Base-by-base conservation (phyloP, 345 rosid species). In the Isatis tinctoria region DNA sequence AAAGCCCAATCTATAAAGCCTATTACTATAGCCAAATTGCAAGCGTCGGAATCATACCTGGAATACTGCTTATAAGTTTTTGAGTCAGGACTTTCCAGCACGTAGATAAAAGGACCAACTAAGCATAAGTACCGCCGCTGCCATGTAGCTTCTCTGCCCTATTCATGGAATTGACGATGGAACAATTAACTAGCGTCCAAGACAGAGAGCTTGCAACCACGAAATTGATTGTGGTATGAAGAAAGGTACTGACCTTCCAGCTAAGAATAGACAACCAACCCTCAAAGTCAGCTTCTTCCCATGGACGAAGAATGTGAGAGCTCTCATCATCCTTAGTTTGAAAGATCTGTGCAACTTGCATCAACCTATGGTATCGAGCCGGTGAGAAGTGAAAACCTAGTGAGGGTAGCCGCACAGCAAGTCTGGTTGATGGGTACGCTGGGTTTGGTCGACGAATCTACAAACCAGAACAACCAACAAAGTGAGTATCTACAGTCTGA, bases 71-170 rank as follows among this genome's bases (percentile, higher is more conserved):
- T 92, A 70, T 95, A 95, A 43, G 99, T 81, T 81, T 82, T 87
- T 57, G 97, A 84, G 57, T 72, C 79, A 41, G 92, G 97, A 73
- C 80, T 76, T 74, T 90, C 97, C 39, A 95, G 90, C 59, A 86
- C 82, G 73, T 90, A 95, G 39, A 95, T 83, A 69, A 86, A 90
- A 56, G 99, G 91, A 59, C 99, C 99, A 71, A 92, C 97, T 65
- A 95, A 83, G 84, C 87, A 95, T 45, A 88, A 72, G 82, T 90
- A 95, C 48, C 90, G 86, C 63, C 83, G 82, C 87, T 88, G 87
- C 99, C 99, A 95, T 36, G 84, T 81, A 82, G 99, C 97, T 77
- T 90, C 99, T 78, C 99, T 87, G 78, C 97, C 99, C 99, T 95
- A 82, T 59, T 53, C 83, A 52, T 60, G 68, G 73, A 77, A 37